phyloP scores from a whole-genome alignment of 805 yeast genomes.

The Kazachstania viticola region DNA sequence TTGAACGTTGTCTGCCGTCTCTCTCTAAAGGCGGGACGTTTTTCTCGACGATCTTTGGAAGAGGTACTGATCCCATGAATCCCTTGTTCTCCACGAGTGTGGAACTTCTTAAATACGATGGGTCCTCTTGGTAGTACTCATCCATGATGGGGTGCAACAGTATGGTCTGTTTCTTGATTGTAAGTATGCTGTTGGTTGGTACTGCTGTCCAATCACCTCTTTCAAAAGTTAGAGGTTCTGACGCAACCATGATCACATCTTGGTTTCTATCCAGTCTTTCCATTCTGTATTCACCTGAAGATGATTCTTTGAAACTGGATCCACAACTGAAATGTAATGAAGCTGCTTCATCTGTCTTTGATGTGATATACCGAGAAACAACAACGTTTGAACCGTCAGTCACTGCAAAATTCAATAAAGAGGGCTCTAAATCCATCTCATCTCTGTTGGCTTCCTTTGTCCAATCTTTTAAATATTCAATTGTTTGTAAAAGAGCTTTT shows the following conservation, averaged over 20 bases:
- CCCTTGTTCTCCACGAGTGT: slow-evolving; percentile 85
- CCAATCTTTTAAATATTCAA: slow-evolving; percentile 70
- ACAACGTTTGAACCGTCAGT: slow-evolving; percentile 86
- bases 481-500: slow-evolving; percentile 59
- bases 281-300: slow-evolving; percentile 88
- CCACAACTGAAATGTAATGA: slow-evolving; percentile 92
- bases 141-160: slow-evolving; percentile 84
- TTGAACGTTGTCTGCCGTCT: slow-evolving; percentile 47
- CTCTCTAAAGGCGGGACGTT: slow-evolving; percentile 71
- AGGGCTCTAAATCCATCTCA: slow-evolving; percentile 48
- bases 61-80: slow-evolving; percentile 83
- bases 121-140: slow-evolving; percentile 72
- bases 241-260: slow-evolving; percentile 91
- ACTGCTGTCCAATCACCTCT: slow-evolving; percentile 96
- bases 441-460: slow-evolving; percentile 41
- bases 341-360: slow-evolving; percentile 90
- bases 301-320: slow-evolving; percentile 77
- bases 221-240: slow-evolving; percentile 94
- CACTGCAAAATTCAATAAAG: slow-evolving; percentile 83
- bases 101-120: slow-evolving; percentile 56
- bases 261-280: slow-evolving; percentile 87
- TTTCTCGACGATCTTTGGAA: slow-evolving; percentile 36
- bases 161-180: slow-evolving; percentile 77
- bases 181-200: slow-evolving; percentile 80
- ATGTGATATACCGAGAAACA: slow-evolving; percentile 78